These are phyloP conservation scores for Meripilus lineatus DNA, from an alignment of 1,284 basidiomycete species.

Conservation along the genomic window DNA sequence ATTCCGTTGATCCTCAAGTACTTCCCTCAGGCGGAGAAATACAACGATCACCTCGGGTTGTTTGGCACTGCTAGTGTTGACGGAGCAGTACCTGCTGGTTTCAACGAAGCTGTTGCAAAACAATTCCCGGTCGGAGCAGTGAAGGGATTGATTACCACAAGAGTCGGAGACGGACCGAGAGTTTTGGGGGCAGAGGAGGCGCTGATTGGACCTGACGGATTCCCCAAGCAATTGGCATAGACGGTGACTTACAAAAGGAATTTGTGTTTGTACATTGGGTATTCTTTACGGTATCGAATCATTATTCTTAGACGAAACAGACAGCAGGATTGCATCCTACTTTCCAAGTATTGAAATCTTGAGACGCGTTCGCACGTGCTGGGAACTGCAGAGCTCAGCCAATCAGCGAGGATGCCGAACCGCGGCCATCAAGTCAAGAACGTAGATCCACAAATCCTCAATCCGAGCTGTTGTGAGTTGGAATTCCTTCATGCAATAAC, in stretches of 20 bases:
- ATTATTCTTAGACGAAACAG: no score
- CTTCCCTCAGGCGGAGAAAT: constrained; percentile 77
- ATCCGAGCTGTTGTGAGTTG: no score
- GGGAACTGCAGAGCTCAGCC: no score
- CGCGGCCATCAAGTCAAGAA: no score
- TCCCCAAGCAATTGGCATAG: constrained; percentile 38
- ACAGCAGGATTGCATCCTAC: no score
- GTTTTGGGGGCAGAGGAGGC: constrained; percentile 50
- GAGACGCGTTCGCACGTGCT: no score
- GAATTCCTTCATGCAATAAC: no score
- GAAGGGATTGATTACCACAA: constrained; percentile 86
- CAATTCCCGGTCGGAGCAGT: constrained; percentile 74
- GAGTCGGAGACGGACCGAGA: constrained; percentile 88
- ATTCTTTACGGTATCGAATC: no score
- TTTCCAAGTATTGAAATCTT: no score
- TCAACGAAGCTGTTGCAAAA: constrained; percentile 76
- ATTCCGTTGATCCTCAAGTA: constrained; percentile 71
- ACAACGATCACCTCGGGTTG: constrained; percentile 72
- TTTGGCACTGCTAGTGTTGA: constrained; percentile 40
- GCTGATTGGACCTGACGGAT: constrained; percentile 51
- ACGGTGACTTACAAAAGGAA: not conserved
- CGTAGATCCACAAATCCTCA: no score
- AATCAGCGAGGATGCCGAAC: no score
- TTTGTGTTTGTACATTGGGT: not conserved
- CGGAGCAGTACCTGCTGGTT: constrained; percentile 58